Percentiles rank a stretch among this genome's conserved stretches.
Evolutionary conservation across 2,329 filamentous ascomycete genomes (phyloP).

Genomic region (Cordyceps pruinosa): DNA sequence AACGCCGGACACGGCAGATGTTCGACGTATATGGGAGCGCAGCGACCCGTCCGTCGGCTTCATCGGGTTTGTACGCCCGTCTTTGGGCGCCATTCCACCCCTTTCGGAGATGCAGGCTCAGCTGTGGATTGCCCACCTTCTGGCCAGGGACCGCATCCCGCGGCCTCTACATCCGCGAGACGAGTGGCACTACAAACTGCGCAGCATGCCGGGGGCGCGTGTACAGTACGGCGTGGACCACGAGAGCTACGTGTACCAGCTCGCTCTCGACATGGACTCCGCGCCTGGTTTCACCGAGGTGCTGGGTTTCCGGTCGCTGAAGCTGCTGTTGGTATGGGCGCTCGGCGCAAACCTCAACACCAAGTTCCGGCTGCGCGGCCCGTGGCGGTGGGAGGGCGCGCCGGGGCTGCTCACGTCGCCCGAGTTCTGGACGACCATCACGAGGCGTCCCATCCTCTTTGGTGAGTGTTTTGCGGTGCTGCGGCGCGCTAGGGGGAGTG

Average conservation of each 20-base stretch:
- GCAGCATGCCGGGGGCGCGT: neutral
- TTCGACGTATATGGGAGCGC: slow-evolving; percentile 42
- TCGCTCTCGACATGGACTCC: neutral
- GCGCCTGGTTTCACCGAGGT: neutral
- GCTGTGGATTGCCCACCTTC: slow-evolving; percentile 34
- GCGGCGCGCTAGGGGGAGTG: neutral
- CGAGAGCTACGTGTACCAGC: neutral
- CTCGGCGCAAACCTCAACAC: neutral
- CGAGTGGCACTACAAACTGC: neutral
- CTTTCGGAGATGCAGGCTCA: slow-evolving; percentile 39
- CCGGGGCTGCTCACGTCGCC: neutral
- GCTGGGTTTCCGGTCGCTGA: neutral
- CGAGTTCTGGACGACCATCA: neutral
- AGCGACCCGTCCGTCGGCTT: slow-evolving; percentile 34
- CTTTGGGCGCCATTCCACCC: slow-evolving; percentile 38
- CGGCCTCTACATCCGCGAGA: slow-evolving; percentile 14
- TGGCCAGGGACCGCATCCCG: slow-evolving; percentile 18
- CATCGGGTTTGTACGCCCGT: slow-evolving; percentile 39
- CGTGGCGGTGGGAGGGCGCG: neutral
- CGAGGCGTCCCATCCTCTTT: neutral
- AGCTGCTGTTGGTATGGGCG: neutral
- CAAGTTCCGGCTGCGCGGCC: neutral
- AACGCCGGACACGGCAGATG: slow-evolving; percentile 38
- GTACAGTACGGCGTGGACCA: neutral
- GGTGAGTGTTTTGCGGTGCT: neutral